Evolutionary conservation across 2,329 filamentous ascomycete species (phyloP), one percentile per base, ranked within the genome.

Genomic region (Exophiala aquamarina): DNA sequence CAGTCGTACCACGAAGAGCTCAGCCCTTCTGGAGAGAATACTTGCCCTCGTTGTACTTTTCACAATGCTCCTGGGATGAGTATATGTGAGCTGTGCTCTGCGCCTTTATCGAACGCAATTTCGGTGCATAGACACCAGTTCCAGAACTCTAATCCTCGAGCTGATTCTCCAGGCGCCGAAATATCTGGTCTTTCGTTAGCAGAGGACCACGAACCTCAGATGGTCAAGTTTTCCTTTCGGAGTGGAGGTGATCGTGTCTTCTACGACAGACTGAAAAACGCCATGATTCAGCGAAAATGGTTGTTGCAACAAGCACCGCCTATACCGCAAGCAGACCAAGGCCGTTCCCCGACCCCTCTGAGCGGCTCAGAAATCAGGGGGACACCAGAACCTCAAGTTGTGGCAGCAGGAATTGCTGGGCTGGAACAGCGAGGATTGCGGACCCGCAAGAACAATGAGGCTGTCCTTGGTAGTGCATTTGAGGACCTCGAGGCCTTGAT

Each of bases 401-500:
- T 86, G 55, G 82, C 85, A 0, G 88, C 89, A 3, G 93, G 93
- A 2, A 96, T 98, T 59, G 92, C 92, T 8, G 92, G 91, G 0
- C 77, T 98, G 2, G 93, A 98, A 66, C 85, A 89, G 60, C 82
- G 90, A 52, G 88, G 89, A 0, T 70, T 92, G 4, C 88, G 91
- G 59, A 81, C 90, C 62, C 86, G 89, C 47, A 92, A 89, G 70
- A 95, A 95, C 66, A 97, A 96, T 59, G 90, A 96, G 66, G 71
- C 89, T 8, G 84, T 96, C 40, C 95, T 98, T 55, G 92, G 92
- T 19, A 90, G 82, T 56, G 91, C 93, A 0, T 98, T 98, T 61
- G 92, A 96, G 64, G 93, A 98, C 62, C 79, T 98, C 0, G 92
- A 97, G 64, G 91, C 93, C 3, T 76, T 98, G 29, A 98, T 97